Percentiles rank a stretch among this genome's conserved stretches.
Evolutionary conservation across 2,329 filamentous ascomycete species (phyloP).

Genomic region (Cadophora luteo-olivacea): DNA sequence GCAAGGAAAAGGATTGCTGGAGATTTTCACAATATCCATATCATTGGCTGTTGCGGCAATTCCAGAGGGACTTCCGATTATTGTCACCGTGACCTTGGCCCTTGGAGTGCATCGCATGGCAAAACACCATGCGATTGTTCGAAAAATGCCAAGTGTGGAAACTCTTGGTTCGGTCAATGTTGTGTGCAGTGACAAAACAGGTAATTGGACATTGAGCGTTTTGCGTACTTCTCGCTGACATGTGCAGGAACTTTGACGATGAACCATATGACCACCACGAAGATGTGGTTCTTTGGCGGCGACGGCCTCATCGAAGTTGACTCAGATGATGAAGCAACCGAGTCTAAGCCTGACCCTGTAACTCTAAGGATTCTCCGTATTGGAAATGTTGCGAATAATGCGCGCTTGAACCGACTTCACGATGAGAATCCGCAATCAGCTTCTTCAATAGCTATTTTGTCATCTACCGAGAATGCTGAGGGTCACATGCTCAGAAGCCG

Average conservation of each 20-base stretch:
- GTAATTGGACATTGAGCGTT: slow-evolving; percentile 47
- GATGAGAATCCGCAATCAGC: slow-evolving; percentile 70
- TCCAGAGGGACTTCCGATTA: slow-evolving; percentile 94
- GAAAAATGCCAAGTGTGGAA: slow-evolving; percentile 94
- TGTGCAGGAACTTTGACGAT: slow-evolving; percentile 81
- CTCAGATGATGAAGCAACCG: slow-evolving; percentile 59
- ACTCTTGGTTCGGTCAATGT: slow-evolving; percentile 98
- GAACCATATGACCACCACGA: slow-evolving; percentile 98
- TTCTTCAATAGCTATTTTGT: slow-evolving; percentile 79
- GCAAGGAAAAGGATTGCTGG: slow-evolving; percentile 86
- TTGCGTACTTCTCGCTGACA: slow-evolving; percentile 33
- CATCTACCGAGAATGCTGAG: slow-evolving; percentile 72
- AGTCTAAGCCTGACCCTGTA: slow-evolving; percentile 71
- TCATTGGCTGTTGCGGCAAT: slow-evolving; percentile 96
- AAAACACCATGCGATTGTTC: slow-evolving; percentile 91
- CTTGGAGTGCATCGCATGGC: slow-evolving; percentile 97
- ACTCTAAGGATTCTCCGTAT: slow-evolving; percentile 84
- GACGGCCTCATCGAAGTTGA: slow-evolving; percentile 54
- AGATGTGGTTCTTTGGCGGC: slow-evolving; percentile 92
- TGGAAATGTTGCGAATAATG: slow-evolving; percentile 97
- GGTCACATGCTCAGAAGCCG: slow-evolving; percentile 74
- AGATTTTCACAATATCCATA: slow-evolving; percentile 97
- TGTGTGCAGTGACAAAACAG: slow-evolving; percentile 99
- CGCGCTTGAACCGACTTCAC: slow-evolving; percentile 75
- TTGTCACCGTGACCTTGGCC: slow-evolving; percentile 95